Evolutionary conservation across 352 stramenopile genomes (phyloP).

Genomic region (Globisporangium cederbergense): DNA sequence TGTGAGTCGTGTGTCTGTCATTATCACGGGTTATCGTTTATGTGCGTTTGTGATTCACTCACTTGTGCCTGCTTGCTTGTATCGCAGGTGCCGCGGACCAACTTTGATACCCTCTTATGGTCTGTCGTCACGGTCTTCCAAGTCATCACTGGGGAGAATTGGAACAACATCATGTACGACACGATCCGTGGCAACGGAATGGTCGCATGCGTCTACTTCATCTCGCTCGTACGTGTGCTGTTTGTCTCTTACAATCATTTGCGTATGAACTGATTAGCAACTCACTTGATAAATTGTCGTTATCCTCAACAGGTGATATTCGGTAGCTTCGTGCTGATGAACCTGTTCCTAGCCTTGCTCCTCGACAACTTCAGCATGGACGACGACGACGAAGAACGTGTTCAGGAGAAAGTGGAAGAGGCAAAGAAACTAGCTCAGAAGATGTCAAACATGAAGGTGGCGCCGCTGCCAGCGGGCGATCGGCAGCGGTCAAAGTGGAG

Average conservation of each 20-base stretch:
- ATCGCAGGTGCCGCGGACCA: slow-evolving; percentile 60
- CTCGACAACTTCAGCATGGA: slow-evolving; percentile 88
- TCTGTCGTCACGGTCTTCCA: slow-evolving; percentile 89
- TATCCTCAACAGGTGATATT: slow-evolving; percentile 61
- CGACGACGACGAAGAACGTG: slow-evolving; percentile 43
- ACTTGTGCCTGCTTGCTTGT: too few relatives aligned
- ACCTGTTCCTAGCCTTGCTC: slow-evolving; percentile 92
- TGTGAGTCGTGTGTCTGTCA: slow-evolving; percentile 20
- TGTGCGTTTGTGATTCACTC: too few relatives aligned
- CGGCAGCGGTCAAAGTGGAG: slow-evolving; percentile 14
- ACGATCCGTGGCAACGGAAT: slow-evolving; percentile 78
- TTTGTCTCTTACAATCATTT: not conserved
- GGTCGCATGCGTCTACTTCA: slow-evolving; percentile 78
- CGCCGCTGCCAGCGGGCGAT: slow-evolving; percentile 19
- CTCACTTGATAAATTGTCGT: not conserved
- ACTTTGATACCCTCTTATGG: slow-evolving; percentile 88
- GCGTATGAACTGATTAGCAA: not conserved
- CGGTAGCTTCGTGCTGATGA: slow-evolving; percentile 92
- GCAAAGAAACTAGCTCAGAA: slow-evolving; percentile 46
- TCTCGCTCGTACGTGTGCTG: slow-evolving; percentile 56
- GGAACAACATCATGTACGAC: slow-evolving; percentile 94
- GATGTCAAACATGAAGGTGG: slow-evolving; percentile 64
- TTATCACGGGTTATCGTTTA: too few relatives aligned
- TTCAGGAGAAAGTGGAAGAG: slow-evolving; percentile 46
- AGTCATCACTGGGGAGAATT: slow-evolving; percentile 94